A percentile compares a stretch with the other conserved stretches of the same genome.
These are phyloP conservation scores for Tulasnella sp. DNA, from an alignment of 768 basidiomycete genomes.

Conservation along the genomic window DNA sequence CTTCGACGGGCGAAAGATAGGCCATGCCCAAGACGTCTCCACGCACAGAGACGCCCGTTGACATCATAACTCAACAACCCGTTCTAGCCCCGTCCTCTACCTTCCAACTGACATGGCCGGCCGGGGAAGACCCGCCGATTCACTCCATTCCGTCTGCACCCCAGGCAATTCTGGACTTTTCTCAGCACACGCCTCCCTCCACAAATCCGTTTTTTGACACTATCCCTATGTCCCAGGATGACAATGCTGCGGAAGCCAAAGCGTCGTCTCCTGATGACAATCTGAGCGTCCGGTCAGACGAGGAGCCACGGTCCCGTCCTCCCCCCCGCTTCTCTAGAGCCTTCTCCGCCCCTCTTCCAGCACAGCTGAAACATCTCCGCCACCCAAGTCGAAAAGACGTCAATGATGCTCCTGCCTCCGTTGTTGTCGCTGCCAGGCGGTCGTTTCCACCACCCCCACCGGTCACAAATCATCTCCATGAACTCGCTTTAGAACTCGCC, in stretches of 20 bases:
- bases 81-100: constrained; percentile 6
- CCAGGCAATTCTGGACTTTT: not conserved
- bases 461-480: constrained; percentile 38
- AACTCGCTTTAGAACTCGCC: constrained; percentile 75
- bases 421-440: not conserved
- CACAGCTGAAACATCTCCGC: constrained; percentile 60
- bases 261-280: not conserved
- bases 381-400: constrained; percentile 40
- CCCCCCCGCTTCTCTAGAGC: constrained; percentile 57
- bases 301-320: constrained; percentile 19
- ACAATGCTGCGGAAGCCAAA: not conserved
- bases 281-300: not conserved
- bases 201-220: constrained; percentile 8
- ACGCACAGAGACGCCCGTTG: not conserved
- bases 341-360: constrained; percentile 67
- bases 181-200: not conserved
- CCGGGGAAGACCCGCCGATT: constrained; percentile 11
- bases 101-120: constrained; percentile 15
- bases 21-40: constrained; percentile 8
- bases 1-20: no score
- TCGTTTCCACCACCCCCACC: constrained; percentile 22
- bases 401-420: not conserved
- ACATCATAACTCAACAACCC: not conserved
- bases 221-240: not conserved
- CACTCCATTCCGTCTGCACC: constrained; percentile 8